phyloP scores from a whole-genome alignment of 2,329 filamentous ascomycete genomes.

The Fusarium robinianum region DNA sequence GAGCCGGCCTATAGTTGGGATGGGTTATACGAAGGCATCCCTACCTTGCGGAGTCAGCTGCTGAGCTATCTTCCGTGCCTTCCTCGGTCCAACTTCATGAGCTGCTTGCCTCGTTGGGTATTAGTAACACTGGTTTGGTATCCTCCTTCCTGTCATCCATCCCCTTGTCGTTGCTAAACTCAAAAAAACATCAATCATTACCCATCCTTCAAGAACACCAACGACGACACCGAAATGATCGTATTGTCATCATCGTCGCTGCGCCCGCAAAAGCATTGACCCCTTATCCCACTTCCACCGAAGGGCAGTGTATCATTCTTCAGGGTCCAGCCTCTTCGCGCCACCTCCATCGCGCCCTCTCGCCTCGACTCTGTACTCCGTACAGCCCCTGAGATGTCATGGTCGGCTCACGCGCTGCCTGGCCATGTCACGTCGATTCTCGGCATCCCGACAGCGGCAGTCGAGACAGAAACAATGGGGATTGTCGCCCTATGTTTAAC shows the following conservation, averaged over 20 bases:
- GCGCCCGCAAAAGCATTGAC: too few relatives aligned
- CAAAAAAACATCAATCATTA: too few relatives aligned
- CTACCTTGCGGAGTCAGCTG: conserved; percentile 15
- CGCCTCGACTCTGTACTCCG: too few relatives aligned
- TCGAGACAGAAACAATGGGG: conserved; percentile 17
- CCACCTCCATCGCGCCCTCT: conserved; percentile 8
- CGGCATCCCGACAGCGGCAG: conserved; percentile 24
- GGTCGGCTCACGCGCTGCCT: conserved; percentile 10
- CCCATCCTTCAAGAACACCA: too few relatives aligned
- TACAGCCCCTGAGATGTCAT: conserved; percentile 21
- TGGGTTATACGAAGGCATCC: conserved; percentile 23
- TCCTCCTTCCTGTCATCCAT: too few relatives aligned
- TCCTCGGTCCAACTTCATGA: conserved; percentile 16
- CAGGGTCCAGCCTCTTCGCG: conserved; percentile 7
- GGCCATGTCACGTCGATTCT: conserved; percentile 13
- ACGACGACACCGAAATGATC: too few relatives aligned
- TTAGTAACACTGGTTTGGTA: too few relatives aligned
- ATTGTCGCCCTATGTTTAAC: conserved; percentile 20
- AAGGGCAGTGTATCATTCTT: conserved; percentile 2
- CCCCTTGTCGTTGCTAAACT: too few relatives aligned
- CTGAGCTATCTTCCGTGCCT: conserved; percentile 9
- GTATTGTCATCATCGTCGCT: too few relatives aligned
- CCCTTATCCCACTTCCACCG: too few relatives aligned
- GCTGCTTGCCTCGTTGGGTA: conserved; percentile 2
- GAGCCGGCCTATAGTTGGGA: conserved; percentile 11